These are phyloP conservation scores for Capsella rubella DNA, from an alignment of 441 rosid genomes.

Conservation along the genomic window DNA sequence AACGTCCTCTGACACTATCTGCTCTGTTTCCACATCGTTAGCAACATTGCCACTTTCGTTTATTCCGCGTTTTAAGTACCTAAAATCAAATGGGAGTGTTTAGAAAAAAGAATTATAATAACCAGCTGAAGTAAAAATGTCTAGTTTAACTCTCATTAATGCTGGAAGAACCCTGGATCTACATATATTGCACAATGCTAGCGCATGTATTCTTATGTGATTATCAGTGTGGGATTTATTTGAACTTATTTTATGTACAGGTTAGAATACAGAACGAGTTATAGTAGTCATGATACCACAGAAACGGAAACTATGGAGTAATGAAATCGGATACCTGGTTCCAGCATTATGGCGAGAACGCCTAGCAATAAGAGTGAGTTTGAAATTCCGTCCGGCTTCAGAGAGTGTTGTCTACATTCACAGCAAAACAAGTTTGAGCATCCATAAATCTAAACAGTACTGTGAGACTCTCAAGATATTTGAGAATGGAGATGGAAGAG, in stretches of 20 bases:
- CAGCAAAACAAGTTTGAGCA: slow-evolving; percentile 29
- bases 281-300: slow-evolving; percentile 14
- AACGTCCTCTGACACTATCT: slow-evolving; percentile 90
- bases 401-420: slow-evolving; percentile 70
- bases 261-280: not conserved
- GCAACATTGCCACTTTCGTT: slow-evolving; percentile 98
- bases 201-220: slow-evolving; percentile 2
- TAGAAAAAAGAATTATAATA: slow-evolving; percentile 23
- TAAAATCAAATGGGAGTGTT: slow-evolving; percentile 46
- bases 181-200: slow-evolving; percentile 14
- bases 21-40: slow-evolving; percentile 99
- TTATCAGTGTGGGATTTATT: not conserved
- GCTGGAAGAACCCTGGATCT: slow-evolving; percentile 1
- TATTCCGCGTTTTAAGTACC: slow-evolving; percentile 98
- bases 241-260: not conserved
- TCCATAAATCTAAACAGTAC: slow-evolving; percentile 12
- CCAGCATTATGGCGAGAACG: slow-evolving; percentile 99
- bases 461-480: slow-evolving; percentile 8
- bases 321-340: slow-evolving; percentile 66
- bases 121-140: not conserved
- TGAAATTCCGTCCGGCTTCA: slow-evolving; percentile 75
- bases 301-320: not conserved
- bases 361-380: slow-evolving; percentile 91
- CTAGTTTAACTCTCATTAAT: slow-evolving; percentile 21
- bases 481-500: slow-evolving; percentile 9